A percentile compares a stretch with the other conserved stretches of the same genome.
Conservation (phyloP, 1,139 yeast species). For the Debaryomyces robertsiae region DNA sequence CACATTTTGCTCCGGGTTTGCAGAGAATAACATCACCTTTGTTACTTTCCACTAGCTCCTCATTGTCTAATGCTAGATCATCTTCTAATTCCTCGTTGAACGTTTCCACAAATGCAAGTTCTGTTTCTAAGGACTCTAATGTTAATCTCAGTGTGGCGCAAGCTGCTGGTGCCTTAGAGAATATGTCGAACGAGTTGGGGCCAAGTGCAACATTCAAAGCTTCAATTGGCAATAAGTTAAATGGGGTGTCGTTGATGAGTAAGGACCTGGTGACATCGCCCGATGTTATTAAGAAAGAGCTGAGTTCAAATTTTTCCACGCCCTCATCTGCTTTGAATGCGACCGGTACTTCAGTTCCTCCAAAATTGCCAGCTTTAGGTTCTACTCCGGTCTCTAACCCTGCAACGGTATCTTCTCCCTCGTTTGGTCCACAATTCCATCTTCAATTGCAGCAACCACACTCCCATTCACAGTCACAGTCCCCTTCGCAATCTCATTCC, state of each 20-base stretch:
- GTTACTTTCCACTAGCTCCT: slow-evolving; percentile 49
- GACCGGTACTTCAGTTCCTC: slow-evolving; percentile 22
- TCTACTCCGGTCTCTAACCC: slow-evolving; percentile 16
- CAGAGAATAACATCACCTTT: slow-evolving; percentile 67
- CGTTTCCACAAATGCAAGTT: slow-evolving; percentile 11
- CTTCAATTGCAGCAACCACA: slow-evolving; percentile 15
- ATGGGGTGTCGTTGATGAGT: slow-evolving; percentile 38
- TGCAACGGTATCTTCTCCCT: slow-evolving; percentile 34
- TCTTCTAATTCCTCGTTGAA: slow-evolving; percentile 16
- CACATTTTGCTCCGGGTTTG: slow-evolving; percentile 68
- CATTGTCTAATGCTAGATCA: slow-evolving; percentile 40
- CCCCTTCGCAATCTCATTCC: slow-evolving; percentile 11
- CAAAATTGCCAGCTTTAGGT: slow-evolving; percentile 40
- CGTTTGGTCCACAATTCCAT: slow-evolving; percentile 49
- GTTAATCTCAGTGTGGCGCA: slow-evolving; percentile 28
- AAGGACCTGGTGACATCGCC: slow-evolving; percentile 14
- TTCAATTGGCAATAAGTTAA: slow-evolving; percentile 15
- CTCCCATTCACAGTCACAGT: slow-evolving; percentile 9
- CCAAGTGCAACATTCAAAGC: slow-evolving; percentile 47
- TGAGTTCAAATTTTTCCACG: slow-evolving; percentile 30
- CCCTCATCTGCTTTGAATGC: slow-evolving; percentile 40
- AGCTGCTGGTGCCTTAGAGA: slow-evolving; percentile 68
- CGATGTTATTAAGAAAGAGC: slow-evolving; percentile 15
- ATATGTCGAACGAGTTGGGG: slow-evolving; percentile 50
- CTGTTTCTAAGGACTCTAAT: slow-evolving; percentile 13